Conservation (phyloP, 306 rosid genomes). For the Boehmeria nivea region DNA sequence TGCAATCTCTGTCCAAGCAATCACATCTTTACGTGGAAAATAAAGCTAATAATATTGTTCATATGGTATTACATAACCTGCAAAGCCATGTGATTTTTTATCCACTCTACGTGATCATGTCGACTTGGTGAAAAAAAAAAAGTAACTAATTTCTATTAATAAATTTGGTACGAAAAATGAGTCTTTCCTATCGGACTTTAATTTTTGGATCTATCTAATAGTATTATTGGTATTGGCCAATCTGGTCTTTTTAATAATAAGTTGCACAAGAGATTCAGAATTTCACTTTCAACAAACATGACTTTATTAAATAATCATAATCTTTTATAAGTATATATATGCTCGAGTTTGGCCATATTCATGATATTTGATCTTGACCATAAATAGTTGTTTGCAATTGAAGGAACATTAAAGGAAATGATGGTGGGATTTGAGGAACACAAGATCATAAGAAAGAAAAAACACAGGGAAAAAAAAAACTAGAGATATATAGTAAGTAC, state of each 20-base stretch:
- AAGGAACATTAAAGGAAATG: constrained; percentile 31
- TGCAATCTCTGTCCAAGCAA: constrained; percentile 11
- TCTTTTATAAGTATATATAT: not conserved
- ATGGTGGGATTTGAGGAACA: constrained; percentile 43
- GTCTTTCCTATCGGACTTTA: no score
- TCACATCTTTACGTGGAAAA: constrained; percentile 15
- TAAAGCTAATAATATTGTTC: constrained; percentile 7
- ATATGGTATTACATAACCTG: not conserved
- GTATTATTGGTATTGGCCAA: no score
- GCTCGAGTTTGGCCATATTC: not conserved
- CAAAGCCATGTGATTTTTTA: constrained; percentile 14
- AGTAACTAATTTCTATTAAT: no score
- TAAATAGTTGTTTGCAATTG: constrained; percentile 32
- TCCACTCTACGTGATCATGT: constrained; percentile 10
- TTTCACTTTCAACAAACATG: constrained; percentile 1
- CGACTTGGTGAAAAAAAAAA: not conserved
- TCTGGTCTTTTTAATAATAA: no score
- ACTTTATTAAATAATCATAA: not conserved
- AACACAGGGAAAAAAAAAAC: not conserved
- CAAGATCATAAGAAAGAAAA: constrained; percentile 18
- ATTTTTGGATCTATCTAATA: not conserved
- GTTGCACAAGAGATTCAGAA: not conserved
- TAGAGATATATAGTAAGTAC: constrained; percentile 22
- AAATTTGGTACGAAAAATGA: not conserved
- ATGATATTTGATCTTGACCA: constrained; percentile 7